Base-by-base conservation (phyloP, 805 yeast genomes). In the Tetrapisispora phaffii region DNA sequence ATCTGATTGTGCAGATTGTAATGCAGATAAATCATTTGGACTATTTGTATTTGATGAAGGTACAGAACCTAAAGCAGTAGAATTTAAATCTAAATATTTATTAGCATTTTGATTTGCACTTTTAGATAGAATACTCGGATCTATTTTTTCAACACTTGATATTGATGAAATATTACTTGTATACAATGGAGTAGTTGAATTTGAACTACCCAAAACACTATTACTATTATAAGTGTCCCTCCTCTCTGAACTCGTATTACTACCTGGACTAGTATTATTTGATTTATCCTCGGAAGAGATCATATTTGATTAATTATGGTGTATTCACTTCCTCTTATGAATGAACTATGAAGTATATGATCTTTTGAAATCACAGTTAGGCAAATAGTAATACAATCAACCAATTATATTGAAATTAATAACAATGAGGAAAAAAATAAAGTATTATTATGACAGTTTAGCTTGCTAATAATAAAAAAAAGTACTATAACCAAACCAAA, bases 101-200 rank as follows among this genome's bases (percentile, higher is more conserved):
- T 33, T 34, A 7, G 5, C 16, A 17, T 17, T 19, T 8, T 28
- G 23, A 16, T 16, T 26, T 10, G 33, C 23, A 22, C 8, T 19
- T 15, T 33, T 37, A 2, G 41, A 10, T 13, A 43, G 8, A 8
- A 43, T 36, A 9, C 10, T 31, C 13, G 45, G 28, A 43, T 36
- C 45, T 4, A 43, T 28, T 21, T 24, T 43, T 2, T 37, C 45
- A 16, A 26, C 24, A 32, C 45, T 43, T 17, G 41, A 32, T 8
- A 23, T 15, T 7, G 42, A 37, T 4, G 45, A 43, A 9, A 23
- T 8, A 22, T 16, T 31, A 23, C 45, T 32, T 12, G 41, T 17
- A 32, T 21, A 37, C 7, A 32, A 15, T 22, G 41, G 34, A 6
- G 40, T 16, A 8, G 36, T 16, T 16, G 44, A 22, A 24, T 33